Evolutionary conservation across 169 alveolate species (phyloP), one percentile per base, ranked within the genome.

Genomic region (Fabrea salina): DNA sequence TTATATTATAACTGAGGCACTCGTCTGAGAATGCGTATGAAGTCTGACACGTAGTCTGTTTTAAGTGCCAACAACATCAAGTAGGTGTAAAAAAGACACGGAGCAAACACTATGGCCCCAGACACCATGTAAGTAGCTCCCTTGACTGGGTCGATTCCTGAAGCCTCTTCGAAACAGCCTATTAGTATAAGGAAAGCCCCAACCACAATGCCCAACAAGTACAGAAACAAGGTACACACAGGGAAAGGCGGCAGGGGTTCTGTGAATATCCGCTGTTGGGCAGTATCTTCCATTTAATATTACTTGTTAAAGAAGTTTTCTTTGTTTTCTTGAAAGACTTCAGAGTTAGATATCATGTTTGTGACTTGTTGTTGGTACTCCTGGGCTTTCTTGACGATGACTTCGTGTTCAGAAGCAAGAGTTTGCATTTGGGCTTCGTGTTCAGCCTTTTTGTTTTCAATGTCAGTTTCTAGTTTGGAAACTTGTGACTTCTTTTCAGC

Each of bases 161-260:
- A 33, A 8, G 49, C 74, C 39, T 61, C 74, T 37, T 61, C 74
- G 25, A 61, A 33, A 37, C 32, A 61, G 0, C 74, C 74, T 16
- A 61, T 61, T 7, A 61, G 74, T 8, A 61, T 61, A 11, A 61
- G 39, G 25, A 61, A 61, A 35, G n/a, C 32, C 11, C 74, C 74
- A n/a, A 61, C 32, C 25, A 61, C 74, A 32, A 61, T 37, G 16
- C 74, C 74, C 4, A 35, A 33, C 13, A 30, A 33, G 4, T 61
- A 61, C 0, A 61, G 11, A 5, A 61, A 13, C 25, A 61, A 61
- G 25, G 74, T 61, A 51, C 44, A 22, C 1, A 35, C 32, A 11
- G 74, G 74, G 39, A 61, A 61, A 61, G 74, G 43, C 1, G 74
- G 74, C 50, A 61, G 11, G 13, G 74, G 74, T 27, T 61, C 74